Conservation (phyloP, 495 filamentous ascomycete species). For the Penicillium coprophilum region DNA sequence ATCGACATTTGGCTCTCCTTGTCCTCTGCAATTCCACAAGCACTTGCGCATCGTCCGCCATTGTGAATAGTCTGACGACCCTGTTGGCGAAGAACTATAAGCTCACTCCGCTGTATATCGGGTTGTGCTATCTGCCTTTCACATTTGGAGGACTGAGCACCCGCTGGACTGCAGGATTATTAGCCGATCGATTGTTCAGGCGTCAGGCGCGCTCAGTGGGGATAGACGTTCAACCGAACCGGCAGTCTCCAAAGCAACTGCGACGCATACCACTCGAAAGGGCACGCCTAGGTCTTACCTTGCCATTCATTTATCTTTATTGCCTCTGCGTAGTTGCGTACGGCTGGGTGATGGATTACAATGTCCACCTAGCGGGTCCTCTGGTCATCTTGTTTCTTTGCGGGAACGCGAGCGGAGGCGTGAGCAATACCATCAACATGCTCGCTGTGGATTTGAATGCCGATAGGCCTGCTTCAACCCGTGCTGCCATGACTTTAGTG, state of each 20-base stretch:
- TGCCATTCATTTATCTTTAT: constrained; percentile 4
- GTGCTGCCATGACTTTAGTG: too few species aligned
- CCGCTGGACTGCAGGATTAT: constrained; percentile 8
- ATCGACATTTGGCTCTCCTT: constrained; percentile 4
- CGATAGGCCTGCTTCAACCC: too few species aligned
- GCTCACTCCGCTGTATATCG: constrained; percentile 2
- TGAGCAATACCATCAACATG: too few species aligned
- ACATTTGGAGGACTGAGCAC: not conserved
- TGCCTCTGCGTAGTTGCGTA: not conserved
- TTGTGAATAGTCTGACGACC: constrained; percentile 2
- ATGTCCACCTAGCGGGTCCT: too few species aligned
- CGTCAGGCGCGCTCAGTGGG: constrained; percentile 1
- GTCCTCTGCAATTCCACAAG: not conserved
- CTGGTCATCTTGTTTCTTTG: too few species aligned
- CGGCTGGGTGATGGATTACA: constrained; percentile 4
- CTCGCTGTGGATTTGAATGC: too few species aligned
- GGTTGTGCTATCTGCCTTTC: constrained; percentile 9
- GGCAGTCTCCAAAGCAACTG: constrained; percentile 2
- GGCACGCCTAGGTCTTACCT: not conserved
- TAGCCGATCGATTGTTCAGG: constrained; percentile 4
- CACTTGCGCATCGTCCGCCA: not conserved
- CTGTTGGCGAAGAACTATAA: constrained; percentile 7
- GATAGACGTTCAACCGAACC: not conserved
- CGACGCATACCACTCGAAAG: constrained; percentile 4
- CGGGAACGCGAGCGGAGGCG: too few species aligned